Conservation (phyloP, 768 basidiomycete genomes). For the Podaxis rugospora region DNA sequence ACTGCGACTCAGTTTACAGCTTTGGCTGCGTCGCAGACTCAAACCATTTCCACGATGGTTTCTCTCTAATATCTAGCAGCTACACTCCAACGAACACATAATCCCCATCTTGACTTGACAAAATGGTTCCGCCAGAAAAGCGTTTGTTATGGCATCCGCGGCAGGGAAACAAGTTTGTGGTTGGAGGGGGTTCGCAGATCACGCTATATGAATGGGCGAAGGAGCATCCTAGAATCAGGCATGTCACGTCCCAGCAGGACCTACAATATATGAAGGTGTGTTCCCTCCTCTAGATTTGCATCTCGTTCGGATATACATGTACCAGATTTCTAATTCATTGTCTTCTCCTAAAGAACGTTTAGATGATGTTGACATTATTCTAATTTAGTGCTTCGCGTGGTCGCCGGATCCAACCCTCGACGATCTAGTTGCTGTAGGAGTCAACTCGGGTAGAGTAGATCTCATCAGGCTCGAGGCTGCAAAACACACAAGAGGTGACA, state of each 20-base stretch:
- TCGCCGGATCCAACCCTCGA: conserved; percentile 67
- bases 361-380: background rate
- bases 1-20: background rate
- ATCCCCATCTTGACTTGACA: background rate
- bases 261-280: conserved; percentile 71
- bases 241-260: conserved; percentile 71
- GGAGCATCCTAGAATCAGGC: conserved; percentile 64
- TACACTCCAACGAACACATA: background rate
- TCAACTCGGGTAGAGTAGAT: conserved; percentile 67
- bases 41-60: background rate
- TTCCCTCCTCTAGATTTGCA: background rate
- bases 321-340: background rate
- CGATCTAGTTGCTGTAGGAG: conserved; percentile 75
- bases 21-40: background rate
- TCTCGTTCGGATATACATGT: background rate
- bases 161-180: conserved; percentile 66
- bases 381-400: conserved; percentile 73
- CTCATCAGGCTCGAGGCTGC: conserved; percentile 67
- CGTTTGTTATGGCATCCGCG: conserved; percentile 81
- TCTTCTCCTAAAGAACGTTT: background rate
- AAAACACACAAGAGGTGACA: conserved; percentile 48
- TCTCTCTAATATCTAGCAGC: background rate
- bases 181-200: conserved; percentile 72
- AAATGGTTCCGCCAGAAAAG: conserved; percentile 41
- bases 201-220: conserved; percentile 73